Evolutionary conservation across 2,329 filamentous ascomycete species (phyloP).

Genomic region (Hypoxylon rubiginosum): DNA sequence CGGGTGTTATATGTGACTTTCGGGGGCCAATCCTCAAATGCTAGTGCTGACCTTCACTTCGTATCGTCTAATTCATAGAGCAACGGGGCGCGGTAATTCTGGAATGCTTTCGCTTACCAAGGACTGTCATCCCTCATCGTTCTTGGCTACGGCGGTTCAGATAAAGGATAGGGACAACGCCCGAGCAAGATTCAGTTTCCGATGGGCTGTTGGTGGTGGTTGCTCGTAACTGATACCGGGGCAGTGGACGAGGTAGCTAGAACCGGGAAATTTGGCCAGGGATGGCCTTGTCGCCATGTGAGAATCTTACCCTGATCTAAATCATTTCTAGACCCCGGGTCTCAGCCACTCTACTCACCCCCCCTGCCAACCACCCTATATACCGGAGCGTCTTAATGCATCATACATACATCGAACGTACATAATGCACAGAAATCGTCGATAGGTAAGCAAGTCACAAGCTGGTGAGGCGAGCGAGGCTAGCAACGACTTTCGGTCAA

Average conservation of each 20-base stretch:
- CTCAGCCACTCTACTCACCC: not conserved
- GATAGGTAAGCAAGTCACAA: not conserved
- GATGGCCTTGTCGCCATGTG: not conserved
- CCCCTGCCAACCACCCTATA: not conserved
- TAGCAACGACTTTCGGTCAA: not conserved
- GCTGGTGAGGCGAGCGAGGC: not conserved
- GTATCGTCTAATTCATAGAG: not conserved
- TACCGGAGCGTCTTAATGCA: not conserved
- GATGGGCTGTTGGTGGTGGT: slow-evolving; percentile 1
- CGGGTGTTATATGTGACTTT: too few relatives aligned
- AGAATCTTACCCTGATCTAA: not conserved
- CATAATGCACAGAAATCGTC: not conserved
- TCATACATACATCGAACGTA: not conserved
- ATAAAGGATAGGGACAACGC: not conserved
- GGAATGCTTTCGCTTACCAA: slow-evolving; percentile 1
- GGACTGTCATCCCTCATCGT: not conserved
- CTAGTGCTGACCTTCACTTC: not conserved
- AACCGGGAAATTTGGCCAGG: not conserved
- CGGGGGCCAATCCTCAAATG: too few relatives aligned
- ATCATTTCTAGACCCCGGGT: not conserved
- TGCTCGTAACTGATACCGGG: not conserved
- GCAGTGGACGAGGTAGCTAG: not conserved
- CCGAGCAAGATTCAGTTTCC: not conserved
- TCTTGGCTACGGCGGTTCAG: not conserved
- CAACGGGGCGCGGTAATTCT: too few relatives aligned